These are phyloP conservation scores for Alloteropsis semialata DNA, from an alignment of 176 grass and related monocot genomes.

Conservation along the genomic window DNA sequence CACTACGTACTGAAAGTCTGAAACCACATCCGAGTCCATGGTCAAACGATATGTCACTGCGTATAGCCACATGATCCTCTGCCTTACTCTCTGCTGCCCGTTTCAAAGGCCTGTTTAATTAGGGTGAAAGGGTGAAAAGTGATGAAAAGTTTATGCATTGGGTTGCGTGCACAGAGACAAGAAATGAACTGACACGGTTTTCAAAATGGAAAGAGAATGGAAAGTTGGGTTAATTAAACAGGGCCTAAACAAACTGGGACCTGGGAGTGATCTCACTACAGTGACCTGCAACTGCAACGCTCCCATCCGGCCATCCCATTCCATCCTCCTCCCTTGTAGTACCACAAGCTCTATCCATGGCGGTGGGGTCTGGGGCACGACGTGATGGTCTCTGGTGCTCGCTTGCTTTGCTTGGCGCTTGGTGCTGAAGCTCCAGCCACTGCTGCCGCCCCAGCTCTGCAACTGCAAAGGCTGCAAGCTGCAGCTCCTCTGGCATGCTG, in stretches of 20 bases:
- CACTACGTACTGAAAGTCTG: neutral
- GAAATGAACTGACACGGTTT: no score
- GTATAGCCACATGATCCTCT: neutral
- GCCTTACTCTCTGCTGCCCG: neutral
- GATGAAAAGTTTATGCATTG: no score
- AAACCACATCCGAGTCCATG: conserved; percentile 4
- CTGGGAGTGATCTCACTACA: neutral
- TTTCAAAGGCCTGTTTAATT: no score
- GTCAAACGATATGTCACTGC: neutral
- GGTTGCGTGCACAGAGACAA: no score
- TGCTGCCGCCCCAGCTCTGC: conserved; percentile 17
- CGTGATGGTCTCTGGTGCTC: conserved; percentile 26
- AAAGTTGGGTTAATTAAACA: no score
- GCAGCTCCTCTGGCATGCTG: conserved; percentile 25
- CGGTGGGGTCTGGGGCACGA: neutral
- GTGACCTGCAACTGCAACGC: conserved; percentile 6
- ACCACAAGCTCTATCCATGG: conserved; percentile 33
- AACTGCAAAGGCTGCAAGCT: neutral
- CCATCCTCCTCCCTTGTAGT: neutral
- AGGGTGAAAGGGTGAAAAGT: no score
- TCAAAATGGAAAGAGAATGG: no score
- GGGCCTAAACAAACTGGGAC: no score
- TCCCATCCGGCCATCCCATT: neutral
- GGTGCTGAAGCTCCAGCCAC: conserved; percentile 32
- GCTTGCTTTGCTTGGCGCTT: no score